Evolutionary conservation across 2,329 filamentous ascomycete genomes (phyloP), one percentile per base, ranked within the genome.

Genomic region (Lecanicillium sp.): DNA sequence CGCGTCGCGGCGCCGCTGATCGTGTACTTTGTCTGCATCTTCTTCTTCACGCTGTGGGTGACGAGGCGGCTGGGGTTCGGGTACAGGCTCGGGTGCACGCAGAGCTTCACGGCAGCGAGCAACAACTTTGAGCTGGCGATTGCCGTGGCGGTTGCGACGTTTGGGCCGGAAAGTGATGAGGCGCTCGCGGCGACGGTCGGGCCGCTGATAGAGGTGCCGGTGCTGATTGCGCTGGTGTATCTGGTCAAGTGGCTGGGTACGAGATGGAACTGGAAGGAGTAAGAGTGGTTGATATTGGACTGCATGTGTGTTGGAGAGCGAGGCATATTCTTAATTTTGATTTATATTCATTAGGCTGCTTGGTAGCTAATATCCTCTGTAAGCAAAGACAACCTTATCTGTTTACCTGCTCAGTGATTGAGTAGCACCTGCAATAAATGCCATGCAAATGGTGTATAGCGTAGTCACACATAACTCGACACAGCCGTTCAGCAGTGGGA

Each of bases 71-170:
- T 83, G 33, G 84, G 86, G 0, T 87, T 87, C 52, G 80, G 78
- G 0, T 90, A 90, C 60, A 73, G 73, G 50, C 60, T 86, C 4
- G 74, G 76, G 5, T 72, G 75, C 12, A 88, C 86, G 3, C 86
- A 90, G 65, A 87, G 84, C 61, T 89, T 90, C 58, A 90, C 84
- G 0, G 87, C 85, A 1, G 84, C 85, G 2, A 90, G 86, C 63
- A 91, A 91, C 59, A 90, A 90, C 60, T 90, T 91, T 59, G 87
- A 91, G 68, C 68, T 91, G 23, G 86, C 87, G 1, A 51, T 91
- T 64, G 86, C 86, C 0, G 86, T 91, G 0, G 84, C 84, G 0
- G 80, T 90, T 3, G 84, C 86, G 0, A 81, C 82, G 0, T 90
- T 83, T 66, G 86, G 86, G 0, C 73, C 81, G 0, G 68, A 83